Evolutionary conservation across 2,329 filamentous ascomycete genomes (phyloP), one percentile per base, ranked within the genome.

Genomic region (Hawksworthiomyces lignivorus): DNA sequence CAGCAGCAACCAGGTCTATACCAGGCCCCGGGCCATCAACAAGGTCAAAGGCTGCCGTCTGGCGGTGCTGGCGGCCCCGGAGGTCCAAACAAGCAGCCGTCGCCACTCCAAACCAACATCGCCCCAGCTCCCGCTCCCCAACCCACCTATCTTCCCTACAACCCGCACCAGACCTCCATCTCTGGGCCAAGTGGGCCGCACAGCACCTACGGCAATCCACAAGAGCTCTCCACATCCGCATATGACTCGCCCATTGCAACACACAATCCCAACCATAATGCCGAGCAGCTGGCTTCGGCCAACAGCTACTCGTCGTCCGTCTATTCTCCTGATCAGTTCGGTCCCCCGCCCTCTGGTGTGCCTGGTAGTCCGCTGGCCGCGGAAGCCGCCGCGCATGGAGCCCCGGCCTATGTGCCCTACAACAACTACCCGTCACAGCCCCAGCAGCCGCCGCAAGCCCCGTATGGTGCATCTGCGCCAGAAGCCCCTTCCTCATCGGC

Each of bases 201-300:
- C 54, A 82, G 78, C 58, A 83, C 77, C 10, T 84, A 83, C 52
- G 79, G 80, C 21, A 76, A 78, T 49, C 79, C 84, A 1, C 85
- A 89, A 61, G 85, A 90, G 62, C 68, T 90, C 35, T 82, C 84
- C 20, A 87, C 84, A 1, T 84, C 83, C 1, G 77, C 77, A 9
- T 89, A 88, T 55, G 83, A 88, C 59, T 84, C 83, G 4, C 84
- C 84, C 31, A 72, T 84, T 29, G 75, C 70, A 11, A 60, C 69
- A 6, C 69, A 73, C 56, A 70, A 69, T 54, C 64, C 69, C 8
- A 68, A 72, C 54, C 69, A 68, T 54, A 17, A 17, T 12, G 24
- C 24, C 8, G 24, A 33, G 18, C 31, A 33, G 31, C 31, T 19
- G 18, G 62, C 56, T 48, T 63, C 63, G 33, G 58, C 61, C 14